These are phyloP conservation scores for Populus ilicifolia DNA, from an alignment of 345 rosid genomes.

Conservation along the genomic window DNA sequence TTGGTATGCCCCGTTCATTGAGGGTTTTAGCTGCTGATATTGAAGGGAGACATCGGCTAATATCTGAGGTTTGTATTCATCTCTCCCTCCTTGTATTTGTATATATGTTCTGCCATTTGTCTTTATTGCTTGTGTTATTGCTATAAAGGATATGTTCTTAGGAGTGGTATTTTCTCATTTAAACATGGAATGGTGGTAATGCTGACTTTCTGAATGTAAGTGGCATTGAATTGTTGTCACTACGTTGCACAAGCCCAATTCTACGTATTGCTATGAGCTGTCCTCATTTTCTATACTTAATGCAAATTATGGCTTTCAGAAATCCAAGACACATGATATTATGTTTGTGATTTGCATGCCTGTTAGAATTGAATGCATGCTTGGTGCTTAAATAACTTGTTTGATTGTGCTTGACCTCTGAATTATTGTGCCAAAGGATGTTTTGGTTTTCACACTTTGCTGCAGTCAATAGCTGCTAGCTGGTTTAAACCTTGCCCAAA, in stretches of 20 bases:
- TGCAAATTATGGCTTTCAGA: neutral
- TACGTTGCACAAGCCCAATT: neutral
- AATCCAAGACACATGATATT: neutral
- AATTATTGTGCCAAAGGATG: too few species aligned
- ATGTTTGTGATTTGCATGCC: too few species aligned
- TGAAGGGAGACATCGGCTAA: conserved; percentile 61
- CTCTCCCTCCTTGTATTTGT: neutral
- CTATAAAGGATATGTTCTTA: neutral
- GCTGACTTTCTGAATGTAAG: neutral
- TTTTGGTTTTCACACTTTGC: neutral
- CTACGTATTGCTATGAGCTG: neutral
- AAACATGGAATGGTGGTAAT: neutral
- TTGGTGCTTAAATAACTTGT: neutral
- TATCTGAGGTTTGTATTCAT: conserved; percentile 60
- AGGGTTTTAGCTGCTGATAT: conserved; percentile 62
- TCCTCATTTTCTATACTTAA: neutral
- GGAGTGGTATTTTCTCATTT: neutral
- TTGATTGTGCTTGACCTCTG: neutral
- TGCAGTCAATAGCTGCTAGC: neutral
- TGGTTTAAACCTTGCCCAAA: neutral
- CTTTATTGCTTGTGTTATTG: neutral
- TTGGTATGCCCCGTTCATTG: conserved; percentile 54
- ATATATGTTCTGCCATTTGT: conserved; percentile 2
- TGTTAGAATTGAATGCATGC: neutral
- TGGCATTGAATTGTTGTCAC: neutral